Conservation (phyloP, 1,284 basidiomycete species). For the Sparassis latifolia region DNA sequence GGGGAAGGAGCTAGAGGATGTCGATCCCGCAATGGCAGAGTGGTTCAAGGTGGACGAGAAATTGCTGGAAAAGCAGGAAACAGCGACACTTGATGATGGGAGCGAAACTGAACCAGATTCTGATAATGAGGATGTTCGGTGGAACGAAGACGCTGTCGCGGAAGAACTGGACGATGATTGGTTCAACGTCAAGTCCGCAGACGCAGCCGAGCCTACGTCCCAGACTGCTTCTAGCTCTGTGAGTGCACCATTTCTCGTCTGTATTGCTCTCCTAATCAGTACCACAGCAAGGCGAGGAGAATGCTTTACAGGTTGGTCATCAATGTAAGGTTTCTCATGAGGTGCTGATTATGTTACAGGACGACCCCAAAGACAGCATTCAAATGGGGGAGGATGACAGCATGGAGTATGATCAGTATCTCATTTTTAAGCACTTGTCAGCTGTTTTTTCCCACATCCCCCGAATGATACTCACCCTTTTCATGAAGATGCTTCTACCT, state of each 20-base stretch:
- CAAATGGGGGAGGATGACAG: constrained; percentile 65
- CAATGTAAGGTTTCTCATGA: too few relatives aligned
- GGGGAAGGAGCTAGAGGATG: constrained; percentile 24
- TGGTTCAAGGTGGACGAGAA: constrained; percentile 48
- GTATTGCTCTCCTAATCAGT: too few relatives aligned
- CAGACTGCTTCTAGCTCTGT: too few relatives aligned
- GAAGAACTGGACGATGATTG: constrained; percentile 33
- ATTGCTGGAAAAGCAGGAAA: constrained; percentile 15
- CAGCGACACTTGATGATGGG: constrained; percentile 38
- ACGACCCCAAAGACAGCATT: background rate
- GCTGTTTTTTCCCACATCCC: constrained; percentile 18
- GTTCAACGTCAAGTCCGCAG: constrained; percentile 13
- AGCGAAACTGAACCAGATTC: constrained; percentile 61
- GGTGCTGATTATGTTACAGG: too few relatives aligned
- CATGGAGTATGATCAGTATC: constrained; percentile 70
- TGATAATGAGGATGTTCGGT: constrained; percentile 49
- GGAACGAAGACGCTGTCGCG: constrained; percentile 28
- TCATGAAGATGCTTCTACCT: constrained; percentile 74
- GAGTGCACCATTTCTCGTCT: too few relatives aligned
- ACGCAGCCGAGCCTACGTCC: background rate
- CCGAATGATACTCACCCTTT: too few relatives aligned
- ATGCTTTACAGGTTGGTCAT: too few relatives aligned
- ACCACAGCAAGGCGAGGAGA: too few relatives aligned
- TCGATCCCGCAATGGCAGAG: constrained; percentile 46
- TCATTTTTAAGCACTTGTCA: constrained; percentile 76